Conservation (phyloP, 306 rosid species). For the Abrus precatorius region DNA sequence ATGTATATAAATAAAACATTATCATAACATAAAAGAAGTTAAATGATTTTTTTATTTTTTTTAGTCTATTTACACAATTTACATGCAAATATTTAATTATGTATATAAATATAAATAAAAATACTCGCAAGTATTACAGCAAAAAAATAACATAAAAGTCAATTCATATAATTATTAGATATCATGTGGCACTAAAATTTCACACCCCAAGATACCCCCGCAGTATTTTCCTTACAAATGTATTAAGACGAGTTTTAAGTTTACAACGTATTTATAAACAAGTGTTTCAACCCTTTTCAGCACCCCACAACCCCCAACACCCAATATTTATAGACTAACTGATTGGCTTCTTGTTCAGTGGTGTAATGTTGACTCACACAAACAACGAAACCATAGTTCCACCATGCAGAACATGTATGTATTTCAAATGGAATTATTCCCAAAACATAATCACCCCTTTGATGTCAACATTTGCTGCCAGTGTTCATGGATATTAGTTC, state of each 20-base stretch:
- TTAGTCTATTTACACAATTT: no score
- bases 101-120: no score
- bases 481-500: slow-evolving; percentile 27
- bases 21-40: no score
- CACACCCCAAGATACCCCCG: no score
- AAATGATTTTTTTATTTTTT: no score
- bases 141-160: no score
- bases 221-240: no score
- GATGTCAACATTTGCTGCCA: slow-evolving; percentile 29
- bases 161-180: background rate
- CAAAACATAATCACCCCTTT: slow-evolving; percentile 29
- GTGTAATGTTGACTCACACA: slow-evolving; percentile 6
- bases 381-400: background rate
- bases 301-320: background rate
- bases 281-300: background rate
- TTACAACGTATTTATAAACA: background rate
- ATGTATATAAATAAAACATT: no score
- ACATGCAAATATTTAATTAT: no score
- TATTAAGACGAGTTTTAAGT: background rate
- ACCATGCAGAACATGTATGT: slow-evolving; percentile 23
- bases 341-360: slow-evolving; percentile 15
- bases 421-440: slow-evolving; percentile 27
- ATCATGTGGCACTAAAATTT: background rate
- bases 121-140: no score
- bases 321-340: slow-evolving; percentile 4